A percentile compares a stretch with the other conserved stretches of the same genome.
These are phyloP conservation scores for Myrica gale DNA, from an alignment of 306 rosid species.

Conservation along the genomic window DNA sequence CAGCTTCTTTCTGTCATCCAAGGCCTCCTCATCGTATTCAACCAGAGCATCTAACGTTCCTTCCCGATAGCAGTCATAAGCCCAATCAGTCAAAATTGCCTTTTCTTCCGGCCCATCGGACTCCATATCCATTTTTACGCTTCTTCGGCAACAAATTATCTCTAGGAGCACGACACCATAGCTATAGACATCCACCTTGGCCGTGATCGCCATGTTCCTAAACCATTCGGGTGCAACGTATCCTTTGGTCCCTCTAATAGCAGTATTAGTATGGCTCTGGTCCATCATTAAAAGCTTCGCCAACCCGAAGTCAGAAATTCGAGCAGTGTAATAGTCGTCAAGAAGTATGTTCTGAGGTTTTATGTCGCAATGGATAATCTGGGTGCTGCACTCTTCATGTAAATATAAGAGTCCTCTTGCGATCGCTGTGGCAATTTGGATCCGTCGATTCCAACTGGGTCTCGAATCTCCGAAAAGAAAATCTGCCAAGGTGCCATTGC, in stretches of 20 bases:
- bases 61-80: slow-evolving; percentile 20
- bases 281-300: slow-evolving; percentile 41
- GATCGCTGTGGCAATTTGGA: slow-evolving; percentile 24
- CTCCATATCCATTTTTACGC: not conserved
- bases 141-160: slow-evolving; percentile 38
- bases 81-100: slow-evolving; percentile 31
- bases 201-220: slow-evolving; percentile 12
- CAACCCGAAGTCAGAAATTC: slow-evolving; percentile 43
- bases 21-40: slow-evolving; percentile 15
- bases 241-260: slow-evolving; percentile 42
- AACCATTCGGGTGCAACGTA: slow-evolving; percentile 54
- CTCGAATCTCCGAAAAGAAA: slow-evolving; percentile 21
- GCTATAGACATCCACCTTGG: slow-evolving; percentile 43
- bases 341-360: slow-evolving; percentile 57
- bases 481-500: slow-evolving; percentile 34
- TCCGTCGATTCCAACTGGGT: slow-evolving; percentile 31
- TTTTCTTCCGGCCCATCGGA: not conserved
- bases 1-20: slow-evolving; percentile 15
- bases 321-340: slow-evolving; percentile 16
- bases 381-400: slow-evolving; percentile 43
- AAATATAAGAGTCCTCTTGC: slow-evolving; percentile 35
- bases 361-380: slow-evolving; percentile 48
- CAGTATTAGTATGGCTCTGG: slow-evolving; percentile 32
- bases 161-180: slow-evolving; percentile 37
- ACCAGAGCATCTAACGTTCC: slow-evolving; percentile 17